Evolutionary conservation across 202 grass and related monocot species (phyloP).

Genomic region (Alloteropsis angusta): DNA sequence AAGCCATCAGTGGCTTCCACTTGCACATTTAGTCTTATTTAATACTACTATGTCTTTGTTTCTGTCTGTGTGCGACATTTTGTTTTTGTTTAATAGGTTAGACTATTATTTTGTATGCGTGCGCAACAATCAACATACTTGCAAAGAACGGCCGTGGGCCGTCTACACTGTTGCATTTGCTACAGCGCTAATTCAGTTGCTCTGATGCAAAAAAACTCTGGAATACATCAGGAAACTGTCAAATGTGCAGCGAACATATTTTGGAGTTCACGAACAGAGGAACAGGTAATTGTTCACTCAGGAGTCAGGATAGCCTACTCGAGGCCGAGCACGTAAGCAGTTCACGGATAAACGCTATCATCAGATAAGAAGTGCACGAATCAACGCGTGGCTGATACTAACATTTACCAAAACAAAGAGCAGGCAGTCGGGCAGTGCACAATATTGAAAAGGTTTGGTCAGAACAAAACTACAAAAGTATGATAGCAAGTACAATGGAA

Average conservation of each 20-base stretch:
- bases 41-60: too few species aligned
- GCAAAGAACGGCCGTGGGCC: too few species aligned
- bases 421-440: not conserved
- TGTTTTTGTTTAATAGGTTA: too few species aligned
- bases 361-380: not conserved
- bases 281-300: not conserved
- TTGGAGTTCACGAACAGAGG: not conserved
- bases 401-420: not conserved
- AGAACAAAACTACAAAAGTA: not conserved
- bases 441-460: not conserved
- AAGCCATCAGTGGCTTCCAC: too few species aligned
- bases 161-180: too few species aligned
- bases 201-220: not conserved
- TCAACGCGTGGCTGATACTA: not conserved
- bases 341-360: not conserved
- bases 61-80: too few species aligned
- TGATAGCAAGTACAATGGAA: not conserved
- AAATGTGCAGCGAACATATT: not conserved
- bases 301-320: too few species aligned
- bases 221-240: not conserved
- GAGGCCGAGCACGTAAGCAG: too few species aligned
- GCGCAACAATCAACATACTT: too few species aligned
- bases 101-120: too few species aligned
- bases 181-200: too few species aligned
- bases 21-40: too few species aligned